Evolutionary conservation across 306 rosid species (phyloP).

Genomic region (Acmispon strigosus): DNA sequence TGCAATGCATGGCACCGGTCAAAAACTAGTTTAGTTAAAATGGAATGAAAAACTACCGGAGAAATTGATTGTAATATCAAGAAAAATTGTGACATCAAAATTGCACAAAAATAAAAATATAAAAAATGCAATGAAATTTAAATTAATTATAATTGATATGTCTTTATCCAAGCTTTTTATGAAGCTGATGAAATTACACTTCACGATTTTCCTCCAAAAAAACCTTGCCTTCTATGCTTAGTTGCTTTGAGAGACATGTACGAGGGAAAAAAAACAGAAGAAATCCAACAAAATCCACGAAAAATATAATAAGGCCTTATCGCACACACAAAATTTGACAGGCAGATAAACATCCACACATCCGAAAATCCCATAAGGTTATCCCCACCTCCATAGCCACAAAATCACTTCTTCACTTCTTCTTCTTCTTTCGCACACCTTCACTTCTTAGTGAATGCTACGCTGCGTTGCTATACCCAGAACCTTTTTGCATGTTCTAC

Average conservation of each 20-base stretch:
- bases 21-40: too few species aligned
- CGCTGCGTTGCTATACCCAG: neutral
- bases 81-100: too few species aligned
- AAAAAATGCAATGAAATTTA: too few species aligned
- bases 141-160: neutral
- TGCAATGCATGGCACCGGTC: too few species aligned
- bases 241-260: neutral
- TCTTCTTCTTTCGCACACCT: neutral
- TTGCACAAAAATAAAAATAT: too few species aligned
- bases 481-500: slow-evolving; percentile 20
- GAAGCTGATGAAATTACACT: neutral
- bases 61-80: too few species aligned
- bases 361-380: slow-evolving; percentile 24
- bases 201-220: neutral
- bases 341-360: slow-evolving; percentile 69
- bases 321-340: slow-evolving; percentile 32
- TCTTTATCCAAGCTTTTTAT: neutral
- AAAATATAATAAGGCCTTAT: slow-evolving; percentile 27
- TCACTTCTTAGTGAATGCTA: neutral
- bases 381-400: slow-evolving; percentile 40
- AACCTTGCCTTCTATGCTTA: too few species aligned
- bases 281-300: too few species aligned
- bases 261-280: neutral
- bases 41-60: too few species aligned
- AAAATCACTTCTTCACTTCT: slow-evolving; percentile 10